phyloP scores from a whole-genome alignment of 768 basidiomycete genomes.

The Galerina sulciceps region DNA sequence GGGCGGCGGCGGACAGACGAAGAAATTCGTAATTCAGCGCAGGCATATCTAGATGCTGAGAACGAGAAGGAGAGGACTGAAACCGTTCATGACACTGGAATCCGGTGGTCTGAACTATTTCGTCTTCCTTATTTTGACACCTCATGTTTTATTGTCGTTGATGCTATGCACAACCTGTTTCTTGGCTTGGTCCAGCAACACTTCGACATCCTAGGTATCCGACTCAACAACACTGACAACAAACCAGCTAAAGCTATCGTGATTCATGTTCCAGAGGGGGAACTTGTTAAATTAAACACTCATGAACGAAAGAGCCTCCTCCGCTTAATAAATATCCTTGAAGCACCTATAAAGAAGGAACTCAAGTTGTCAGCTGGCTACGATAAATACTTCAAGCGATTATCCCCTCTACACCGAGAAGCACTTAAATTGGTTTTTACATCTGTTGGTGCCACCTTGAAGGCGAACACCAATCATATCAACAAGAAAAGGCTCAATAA shows the following conservation, averaged over 20 bases:
- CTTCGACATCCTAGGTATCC: constrained; percentile 22
- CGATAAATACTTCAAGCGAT: not conserved
- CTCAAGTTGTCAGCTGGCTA: not conserved
- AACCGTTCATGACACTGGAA: constrained; percentile 24
- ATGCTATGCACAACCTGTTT: constrained; percentile 43
- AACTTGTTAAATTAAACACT: not conserved
- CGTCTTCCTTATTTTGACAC: constrained; percentile 40
- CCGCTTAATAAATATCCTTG: not conserved
- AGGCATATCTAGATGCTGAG: constrained; percentile 21
- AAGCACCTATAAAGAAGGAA: not conserved
- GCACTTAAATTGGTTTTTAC: not conserved
- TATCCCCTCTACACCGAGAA: not conserved
- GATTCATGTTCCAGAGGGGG: not conserved
- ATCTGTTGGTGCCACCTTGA: not conserved
- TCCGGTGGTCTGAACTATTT: constrained; percentile 28
- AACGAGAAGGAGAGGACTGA: constrained; percentile 2
- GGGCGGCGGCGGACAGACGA: constrained; percentile 11
- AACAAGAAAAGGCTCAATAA: not conserved
- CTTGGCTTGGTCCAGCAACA: constrained; percentile 36
- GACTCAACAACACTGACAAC: not conserved
- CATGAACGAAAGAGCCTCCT: not conserved
- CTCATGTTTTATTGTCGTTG: constrained; percentile 29
- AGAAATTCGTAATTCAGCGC: constrained; percentile 18
- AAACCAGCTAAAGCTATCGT: not conserved
- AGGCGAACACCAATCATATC: not conserved